Conservation (phyloP, 768 basidiomycete species). For the Pisolithus orientalis region DNA sequence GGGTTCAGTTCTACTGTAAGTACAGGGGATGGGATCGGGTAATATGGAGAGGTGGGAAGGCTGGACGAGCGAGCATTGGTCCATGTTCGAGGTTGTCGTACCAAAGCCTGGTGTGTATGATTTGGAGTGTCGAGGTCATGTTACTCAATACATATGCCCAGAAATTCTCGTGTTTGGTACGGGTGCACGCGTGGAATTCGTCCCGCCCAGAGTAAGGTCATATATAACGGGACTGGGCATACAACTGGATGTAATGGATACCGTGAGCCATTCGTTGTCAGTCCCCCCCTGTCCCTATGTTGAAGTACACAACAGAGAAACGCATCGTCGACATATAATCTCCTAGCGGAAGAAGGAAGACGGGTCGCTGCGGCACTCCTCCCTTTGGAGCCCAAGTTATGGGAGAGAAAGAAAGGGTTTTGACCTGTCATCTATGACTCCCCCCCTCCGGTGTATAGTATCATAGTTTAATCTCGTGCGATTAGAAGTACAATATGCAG, state of each 20-base stretch:
- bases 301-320: conserved; percentile 51
- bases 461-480: conserved; percentile 2
- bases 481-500: conserved; percentile 7
- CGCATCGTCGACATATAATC: conserved; percentile 92
- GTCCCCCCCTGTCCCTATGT: not conserved
- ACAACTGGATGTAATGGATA: conserved; percentile 83
- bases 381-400: conserved; percentile 51
- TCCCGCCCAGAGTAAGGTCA: conserved; percentile 59
- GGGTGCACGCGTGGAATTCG: conserved; percentile 61
- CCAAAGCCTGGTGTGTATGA: conserved; percentile 74
- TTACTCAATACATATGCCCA: conserved; percentile 23
- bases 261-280: conserved; percentile 38
- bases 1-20: not conserved
- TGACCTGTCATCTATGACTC: not conserved
- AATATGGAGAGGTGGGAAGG: conserved; percentile 42
- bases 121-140: not conserved
- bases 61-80: conserved; percentile 72
- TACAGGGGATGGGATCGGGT: not conserved
- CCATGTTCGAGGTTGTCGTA: conserved; percentile 72
- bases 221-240: conserved; percentile 75
- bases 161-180: conserved; percentile 92
- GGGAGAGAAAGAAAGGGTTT: conserved; percentile 32
- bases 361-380: conserved; percentile 89
- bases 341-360: conserved; percentile 89
- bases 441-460: conserved; percentile 10